These are phyloP conservation scores for Aureobasidium sp. DNA, from an alignment of 2,329 filamentous ascomycete genomes.

Conservation along the genomic window DNA sequence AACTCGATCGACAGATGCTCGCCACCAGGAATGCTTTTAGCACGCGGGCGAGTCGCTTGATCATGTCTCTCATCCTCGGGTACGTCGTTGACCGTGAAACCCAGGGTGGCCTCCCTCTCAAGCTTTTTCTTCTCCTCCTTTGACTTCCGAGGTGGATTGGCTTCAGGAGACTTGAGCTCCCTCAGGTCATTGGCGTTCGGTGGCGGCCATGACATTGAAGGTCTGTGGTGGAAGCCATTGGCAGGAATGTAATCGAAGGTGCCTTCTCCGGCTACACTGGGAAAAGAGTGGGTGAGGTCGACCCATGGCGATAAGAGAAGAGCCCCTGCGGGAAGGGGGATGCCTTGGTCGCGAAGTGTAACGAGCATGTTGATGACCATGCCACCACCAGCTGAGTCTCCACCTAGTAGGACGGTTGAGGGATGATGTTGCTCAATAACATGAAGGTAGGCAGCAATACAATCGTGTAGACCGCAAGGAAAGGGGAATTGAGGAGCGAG, in stretches of 20 bases:
- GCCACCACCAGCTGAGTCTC: constrained; percentile 88
- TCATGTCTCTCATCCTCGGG: neutral
- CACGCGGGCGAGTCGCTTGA: neutral
- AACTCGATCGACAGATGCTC: constrained; percentile 56
- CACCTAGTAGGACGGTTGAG: constrained; percentile 68
- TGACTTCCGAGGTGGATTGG: neutral
- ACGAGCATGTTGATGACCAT: constrained; percentile 79
- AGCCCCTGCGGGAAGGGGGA: constrained; percentile 81
- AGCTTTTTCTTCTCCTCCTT: constrained; percentile 11
- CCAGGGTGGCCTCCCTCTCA: constrained; percentile 30
- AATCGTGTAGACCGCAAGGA: constrained; percentile 86
- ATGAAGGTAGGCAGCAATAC: constrained; percentile 78
- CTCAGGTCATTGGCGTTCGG: constrained; percentile 69
- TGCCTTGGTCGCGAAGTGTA: constrained; percentile 69
- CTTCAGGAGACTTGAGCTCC: constrained; percentile 16
- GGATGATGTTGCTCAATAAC: constrained; percentile 71
- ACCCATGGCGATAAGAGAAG: constrained; percentile 94
- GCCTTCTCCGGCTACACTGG: constrained; percentile 68
- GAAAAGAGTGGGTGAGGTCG: constrained; percentile 91
- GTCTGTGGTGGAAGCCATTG: constrained; percentile 83
- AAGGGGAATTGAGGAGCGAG: constrained; percentile 93
- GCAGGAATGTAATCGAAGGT: constrained; percentile 81
- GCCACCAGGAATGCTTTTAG: constrained; percentile 17
- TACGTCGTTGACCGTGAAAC: constrained; percentile 29
- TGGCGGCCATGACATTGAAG: constrained; percentile 86